Percentiles rank a stretch among this genome's conserved stretches.
phyloP scores from a whole-genome alignment of 2,329 filamentous ascomycete genomes.

The Trichoderma endophyticum region DNA sequence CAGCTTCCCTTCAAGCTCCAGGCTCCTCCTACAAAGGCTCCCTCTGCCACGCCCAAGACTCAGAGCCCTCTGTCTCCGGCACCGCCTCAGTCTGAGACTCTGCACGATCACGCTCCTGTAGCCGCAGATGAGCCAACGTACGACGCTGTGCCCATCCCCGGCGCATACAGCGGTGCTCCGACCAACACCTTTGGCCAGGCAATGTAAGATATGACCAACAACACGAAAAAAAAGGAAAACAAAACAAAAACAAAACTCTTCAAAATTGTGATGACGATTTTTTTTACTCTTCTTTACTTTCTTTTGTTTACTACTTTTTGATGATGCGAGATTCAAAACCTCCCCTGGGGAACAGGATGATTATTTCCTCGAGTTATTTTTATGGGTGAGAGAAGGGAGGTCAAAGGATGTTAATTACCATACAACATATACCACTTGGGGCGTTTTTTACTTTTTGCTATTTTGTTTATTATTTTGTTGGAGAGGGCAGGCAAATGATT shows the following conservation, averaged over 20 bases:
- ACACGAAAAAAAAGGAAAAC: background rate
- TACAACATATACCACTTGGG: slow-evolving; percentile 22
- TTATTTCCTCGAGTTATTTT: background rate
- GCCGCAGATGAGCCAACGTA: slow-evolving; percentile 82
- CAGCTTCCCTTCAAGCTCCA: slow-evolving; percentile 77
- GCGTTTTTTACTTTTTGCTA: slow-evolving; percentile 14
- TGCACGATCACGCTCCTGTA: slow-evolving; percentile 63
- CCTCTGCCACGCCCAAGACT: slow-evolving; percentile 69
- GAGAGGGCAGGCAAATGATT: slow-evolving; percentile 5
- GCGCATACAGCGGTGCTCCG: slow-evolving; percentile 65
- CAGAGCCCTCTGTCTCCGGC: slow-evolving; percentile 60
- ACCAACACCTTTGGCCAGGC: slow-evolving; percentile 42
- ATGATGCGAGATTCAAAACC: background rate
- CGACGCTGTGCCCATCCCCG: slow-evolving; percentile 82
- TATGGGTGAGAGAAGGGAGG: background rate
- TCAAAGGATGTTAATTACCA: background rate
- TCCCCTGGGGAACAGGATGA: background rate
- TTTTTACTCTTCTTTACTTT: slow-evolving; percentile 1
- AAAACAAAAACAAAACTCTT: background rate
- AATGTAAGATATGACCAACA: slow-evolving; percentile 21
- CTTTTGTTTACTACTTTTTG: background rate
- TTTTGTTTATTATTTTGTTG: background rate
- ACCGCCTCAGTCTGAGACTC: slow-evolving; percentile 38
- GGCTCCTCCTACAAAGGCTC: slow-evolving; percentile 75
- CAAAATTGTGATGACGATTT: slow-evolving; percentile 9